Evolutionary conservation across 345 rosid species (phyloP), one percentile per base, ranked within the genome.

Genomic region (Melastoma malabathricum): DNA sequence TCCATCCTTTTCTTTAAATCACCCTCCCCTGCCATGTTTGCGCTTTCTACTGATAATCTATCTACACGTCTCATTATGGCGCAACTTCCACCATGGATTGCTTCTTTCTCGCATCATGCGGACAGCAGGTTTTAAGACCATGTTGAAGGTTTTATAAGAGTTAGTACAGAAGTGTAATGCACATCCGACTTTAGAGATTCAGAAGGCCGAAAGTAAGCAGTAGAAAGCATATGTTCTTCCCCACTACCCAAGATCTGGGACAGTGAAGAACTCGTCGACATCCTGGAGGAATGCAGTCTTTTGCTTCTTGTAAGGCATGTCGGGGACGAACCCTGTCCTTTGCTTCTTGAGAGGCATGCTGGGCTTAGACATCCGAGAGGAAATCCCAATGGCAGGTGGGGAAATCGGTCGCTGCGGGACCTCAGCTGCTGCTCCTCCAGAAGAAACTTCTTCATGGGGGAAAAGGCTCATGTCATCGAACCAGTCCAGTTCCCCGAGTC

Each of bases 341-440:
- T 90, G 84, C 67, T 83, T 89, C 92, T 89, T 89, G 53, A 67
- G 18, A 1, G 92, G 70, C 71, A 70, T 67, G 68, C 78, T 83
- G 39, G 72, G 69, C 56, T 78, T 84, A 54, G 72, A 20, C 1
- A 82, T 69, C 63, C 73, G 72, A 67, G 57, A 59, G 8, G 87
- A 59, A 56, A 59, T 59, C 39, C 51, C 29, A 60, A 65, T 65
- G 55, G 49, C 57, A 20, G 67, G 50, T 57, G 69, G 70, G 0
- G 73, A 48, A 15, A 74, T 59, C 1, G 83, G 78, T 47, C 82
- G 79, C 51, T 90, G 87, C 7, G 98, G 98, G 43, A 90, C 98
- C 75, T 90, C 82, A 31, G 94, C 98, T 54, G 86, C 89, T 54
- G 87, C 75, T 48, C 68, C 67, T 80, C 85, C 16, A 75, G 68